These are phyloP conservation scores for Cynanchum wilfordii DNA, from an alignment of 257 asterid species.

Conservation along the genomic window DNA sequence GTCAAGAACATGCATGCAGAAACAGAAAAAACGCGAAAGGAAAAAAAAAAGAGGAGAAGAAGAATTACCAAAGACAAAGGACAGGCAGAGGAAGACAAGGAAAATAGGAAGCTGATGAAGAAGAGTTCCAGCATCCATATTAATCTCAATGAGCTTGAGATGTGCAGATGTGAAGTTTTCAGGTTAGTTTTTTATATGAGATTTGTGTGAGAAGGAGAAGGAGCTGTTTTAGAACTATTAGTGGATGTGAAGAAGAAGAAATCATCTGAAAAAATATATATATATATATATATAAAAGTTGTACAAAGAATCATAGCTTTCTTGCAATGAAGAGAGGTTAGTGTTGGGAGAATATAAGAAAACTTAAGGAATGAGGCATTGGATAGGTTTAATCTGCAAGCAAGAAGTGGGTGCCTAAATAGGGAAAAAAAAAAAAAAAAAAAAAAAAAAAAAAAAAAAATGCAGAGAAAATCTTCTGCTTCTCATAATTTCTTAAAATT, in stretches of 20 bases:
- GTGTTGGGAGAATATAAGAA: slow-evolving; percentile 74
- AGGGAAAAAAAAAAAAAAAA: slow-evolving; percentile 36
- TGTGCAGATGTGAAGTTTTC: slow-evolving; percentile 1
- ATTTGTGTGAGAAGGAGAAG: slow-evolving; percentile 3
- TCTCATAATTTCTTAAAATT: neutral
- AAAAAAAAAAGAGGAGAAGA: too few species aligned
- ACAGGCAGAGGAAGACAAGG: slow-evolving; percentile 37
- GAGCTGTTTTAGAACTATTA: neutral
- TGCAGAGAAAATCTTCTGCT: slow-evolving; percentile 3
- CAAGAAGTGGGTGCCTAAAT: slow-evolving; percentile 51
- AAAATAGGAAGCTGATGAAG: slow-evolving; percentile 17
- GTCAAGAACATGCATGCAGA: neutral
- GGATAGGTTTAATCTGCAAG: slow-evolving; percentile 60
- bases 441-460: slow-evolving; percentile 2
- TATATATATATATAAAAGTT: slow-evolving; percentile 38
- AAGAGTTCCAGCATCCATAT: slow-evolving; percentile 32
- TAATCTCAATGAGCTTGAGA: slow-evolving; percentile 4
- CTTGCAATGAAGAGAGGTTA: slow-evolving; percentile 59
- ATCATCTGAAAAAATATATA: slow-evolving; percentile 11
- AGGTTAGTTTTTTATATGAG: slow-evolving; percentile 9
- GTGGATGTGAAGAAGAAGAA: slow-evolving; percentile 16
- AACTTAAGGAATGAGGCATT: slow-evolving; percentile 70
- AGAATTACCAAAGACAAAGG: slow-evolving; percentile 50
- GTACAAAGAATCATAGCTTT: slow-evolving; percentile 74
- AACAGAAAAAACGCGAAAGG: neutral